Conservation (phyloP, 108 stramenopile species). For the Conticribra guillardii region DNA sequence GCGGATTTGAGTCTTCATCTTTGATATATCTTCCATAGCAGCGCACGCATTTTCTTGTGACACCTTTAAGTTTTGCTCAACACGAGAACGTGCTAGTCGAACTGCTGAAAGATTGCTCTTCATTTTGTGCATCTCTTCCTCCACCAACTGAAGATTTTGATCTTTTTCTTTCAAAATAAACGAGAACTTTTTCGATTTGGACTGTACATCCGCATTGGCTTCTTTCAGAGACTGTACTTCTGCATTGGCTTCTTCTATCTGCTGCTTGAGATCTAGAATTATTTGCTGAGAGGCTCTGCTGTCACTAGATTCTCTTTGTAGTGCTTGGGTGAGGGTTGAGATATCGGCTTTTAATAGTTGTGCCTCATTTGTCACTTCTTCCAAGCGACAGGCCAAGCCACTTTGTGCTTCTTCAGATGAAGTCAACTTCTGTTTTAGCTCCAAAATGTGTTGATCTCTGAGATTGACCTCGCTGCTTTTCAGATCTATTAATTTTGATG, state of each 20-base stretch:
- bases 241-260: conserved; percentile 12
- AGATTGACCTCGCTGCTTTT: conserved; percentile 17
- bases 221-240: conserved; percentile 21
- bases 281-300: background rate
- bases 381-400: background rate
- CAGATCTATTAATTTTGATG: conserved; percentile 13
- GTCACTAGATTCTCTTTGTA: background rate
- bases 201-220: conserved; percentile 5
- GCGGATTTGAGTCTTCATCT: conserved; percentile 20
- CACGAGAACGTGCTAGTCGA: conserved; percentile 36
- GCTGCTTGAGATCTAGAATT: conserved; percentile 11
- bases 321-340: conserved; percentile 4
- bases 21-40: conserved; percentile 22
- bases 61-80: conserved; percentile 21
- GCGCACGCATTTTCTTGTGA: conserved; percentile 8
- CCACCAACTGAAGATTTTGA: conserved; percentile 8
- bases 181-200: conserved; percentile 9
- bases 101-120: conserved; percentile 5
- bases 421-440: background rate
- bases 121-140: background rate
- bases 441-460: background rate
- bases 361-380: background rate
- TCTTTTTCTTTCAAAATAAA: conserved; percentile 23
- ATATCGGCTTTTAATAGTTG: conserved; percentile 11
- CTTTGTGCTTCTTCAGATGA: conserved; percentile 3